phyloP scores from a whole-genome alignment of 2,329 filamentous ascomycete genomes.

The Botrytis sinoallii region DNA sequence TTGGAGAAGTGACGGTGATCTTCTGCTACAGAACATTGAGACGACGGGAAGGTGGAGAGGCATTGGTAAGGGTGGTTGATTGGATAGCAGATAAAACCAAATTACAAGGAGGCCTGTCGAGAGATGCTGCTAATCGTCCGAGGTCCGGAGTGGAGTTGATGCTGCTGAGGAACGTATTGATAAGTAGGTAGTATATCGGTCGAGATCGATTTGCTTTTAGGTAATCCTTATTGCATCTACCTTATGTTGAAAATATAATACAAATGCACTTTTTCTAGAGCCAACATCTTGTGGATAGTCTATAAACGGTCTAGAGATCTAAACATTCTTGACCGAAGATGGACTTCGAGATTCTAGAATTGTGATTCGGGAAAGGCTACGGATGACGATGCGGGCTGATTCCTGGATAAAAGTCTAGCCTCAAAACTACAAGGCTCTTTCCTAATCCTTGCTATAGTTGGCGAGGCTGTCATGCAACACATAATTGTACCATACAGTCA shows the following conservation, averaged over 20 bases:
- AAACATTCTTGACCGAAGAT: not conserved
- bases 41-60: slow-evolving; percentile 5
- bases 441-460: not conserved
- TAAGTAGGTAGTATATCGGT: not conserved
- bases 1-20: not conserved
- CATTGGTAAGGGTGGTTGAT: slow-evolving; percentile 8
- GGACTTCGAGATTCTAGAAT: not conserved
- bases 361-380: not conserved
- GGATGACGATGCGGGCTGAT: not conserved
- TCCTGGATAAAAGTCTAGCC: not conserved
- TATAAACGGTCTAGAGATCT: not conserved
- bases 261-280: not conserved
- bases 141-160: slow-evolving; percentile 4
- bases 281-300: not conserved
- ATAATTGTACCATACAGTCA: not conserved
- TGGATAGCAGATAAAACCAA: not conserved
- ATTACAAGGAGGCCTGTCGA: not conserved
- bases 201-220: not conserved
- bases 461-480: slow-evolving; percentile 9
- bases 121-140: not conserved
- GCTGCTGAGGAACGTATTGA: not conserved
- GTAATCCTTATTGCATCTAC: not conserved
- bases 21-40: slow-evolving; percentile 16
- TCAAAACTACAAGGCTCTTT: slow-evolving; percentile 12
- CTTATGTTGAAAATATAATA: not conserved